These are phyloP conservation scores for Emergomyces pasteurianus DNA, from an alignment of 2,329 filamentous ascomycete species.

Conservation along the genomic window DNA sequence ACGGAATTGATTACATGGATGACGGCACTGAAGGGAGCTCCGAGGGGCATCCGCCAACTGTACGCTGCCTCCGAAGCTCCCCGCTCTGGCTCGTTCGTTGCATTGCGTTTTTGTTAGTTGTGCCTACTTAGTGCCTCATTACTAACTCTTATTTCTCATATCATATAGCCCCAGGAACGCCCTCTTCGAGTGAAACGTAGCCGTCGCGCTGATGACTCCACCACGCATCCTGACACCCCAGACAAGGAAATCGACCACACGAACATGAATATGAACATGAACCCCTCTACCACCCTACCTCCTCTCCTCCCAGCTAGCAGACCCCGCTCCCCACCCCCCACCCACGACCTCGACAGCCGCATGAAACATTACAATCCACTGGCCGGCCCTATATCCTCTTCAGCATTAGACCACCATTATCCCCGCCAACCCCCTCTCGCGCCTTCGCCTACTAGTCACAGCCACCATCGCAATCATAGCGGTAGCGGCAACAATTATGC, in stretches of 20 bases:
- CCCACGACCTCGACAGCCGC: conserved; percentile 5
- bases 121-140: neutral
- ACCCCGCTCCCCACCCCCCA: conserved; percentile 23
- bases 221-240: conserved; percentile 9
- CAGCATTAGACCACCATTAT: neutral
- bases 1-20: conserved; percentile 22
- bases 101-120: neutral
- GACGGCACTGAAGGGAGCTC: conserved; percentile 35
- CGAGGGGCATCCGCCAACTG: conserved; percentile 33
- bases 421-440: neutral
- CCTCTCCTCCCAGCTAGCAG: conserved; percentile 15
- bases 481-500: neutral
- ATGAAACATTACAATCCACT: conserved; percentile 1
- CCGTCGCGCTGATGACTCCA: conserved; percentile 25
- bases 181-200: conserved; percentile 34
- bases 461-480: neutral
- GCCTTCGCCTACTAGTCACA: neutral
- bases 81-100: conserved; percentile 1
- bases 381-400: neutral
- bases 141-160: neutral
- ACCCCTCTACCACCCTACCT: conserved; percentile 21
- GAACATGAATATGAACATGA: conserved; percentile 4
- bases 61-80: conserved; percentile 15
- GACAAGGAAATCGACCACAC: neutral
- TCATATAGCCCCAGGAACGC: conserved; percentile 33